These are phyloP conservation scores for Aaosphaeria pasadenensis DNA, from an alignment of 2,329 filamentous ascomycete genomes.

Conservation along the genomic window DNA sequence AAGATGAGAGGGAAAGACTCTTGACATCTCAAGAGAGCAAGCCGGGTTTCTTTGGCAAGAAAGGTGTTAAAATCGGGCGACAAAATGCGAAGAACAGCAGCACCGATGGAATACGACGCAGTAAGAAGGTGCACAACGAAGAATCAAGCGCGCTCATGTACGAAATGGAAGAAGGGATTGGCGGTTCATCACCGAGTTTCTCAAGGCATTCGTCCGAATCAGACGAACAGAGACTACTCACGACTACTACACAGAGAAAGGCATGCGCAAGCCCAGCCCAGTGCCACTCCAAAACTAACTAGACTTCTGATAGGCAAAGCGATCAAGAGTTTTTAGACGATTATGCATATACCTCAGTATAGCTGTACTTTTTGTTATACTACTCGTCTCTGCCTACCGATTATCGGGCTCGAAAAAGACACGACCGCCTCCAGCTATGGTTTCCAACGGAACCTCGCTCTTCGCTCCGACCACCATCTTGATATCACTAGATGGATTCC, in stretches of 20 bases:
- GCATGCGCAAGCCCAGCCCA: constrained; percentile 10
- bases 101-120: constrained; percentile 20
- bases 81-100: constrained; percentile 15
- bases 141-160: constrained; percentile 79
- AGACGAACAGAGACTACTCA: constrained; percentile 52
- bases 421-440: constrained; percentile 28
- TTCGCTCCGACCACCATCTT: constrained; percentile 92
- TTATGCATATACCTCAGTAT: constrained; percentile 44
- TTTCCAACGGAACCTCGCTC: constrained; percentile 78
- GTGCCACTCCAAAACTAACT: constrained; percentile 4
- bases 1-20: constrained; percentile 46
- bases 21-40: constrained; percentile 29
- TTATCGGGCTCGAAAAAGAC: constrained; percentile 41
- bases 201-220: constrained; percentile 40
- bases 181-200: constrained; percentile 53
- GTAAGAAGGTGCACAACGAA: constrained; percentile 50
- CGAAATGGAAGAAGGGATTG: constrained; percentile 81
- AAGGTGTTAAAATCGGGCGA: constrained; percentile 28
- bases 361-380: constrained; percentile 51
- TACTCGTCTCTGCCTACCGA: constrained; percentile 56
- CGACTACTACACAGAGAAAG: constrained; percentile 45
- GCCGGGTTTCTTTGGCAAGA: constrained; percentile 23
- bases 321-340: constrained; percentile 39
- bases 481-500: constrained; percentile 92
- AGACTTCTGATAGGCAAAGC: constrained; percentile 15